These are phyloP conservation scores for Blastomyces emzantsi DNA, from an alignment of 2,329 filamentous ascomycete species.

Conservation along the genomic window DNA sequence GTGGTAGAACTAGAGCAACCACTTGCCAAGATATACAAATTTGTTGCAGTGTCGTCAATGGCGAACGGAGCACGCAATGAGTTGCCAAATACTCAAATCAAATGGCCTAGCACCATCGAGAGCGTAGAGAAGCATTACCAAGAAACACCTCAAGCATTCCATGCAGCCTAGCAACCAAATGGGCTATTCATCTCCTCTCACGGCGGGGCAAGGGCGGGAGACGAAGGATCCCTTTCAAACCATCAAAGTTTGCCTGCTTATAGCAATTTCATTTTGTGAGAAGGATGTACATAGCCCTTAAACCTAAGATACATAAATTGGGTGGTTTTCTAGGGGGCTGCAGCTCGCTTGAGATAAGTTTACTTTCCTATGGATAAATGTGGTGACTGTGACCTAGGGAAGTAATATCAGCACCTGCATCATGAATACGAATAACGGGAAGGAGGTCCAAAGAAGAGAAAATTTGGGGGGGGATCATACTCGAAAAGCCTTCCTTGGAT, in stretches of 20 bases:
- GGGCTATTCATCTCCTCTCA: neutral
- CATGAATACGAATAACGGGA: neutral
- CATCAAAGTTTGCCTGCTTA: slow-evolving; percentile 9
- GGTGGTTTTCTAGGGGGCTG: slow-evolving; percentile 10
- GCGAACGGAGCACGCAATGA: neutral
- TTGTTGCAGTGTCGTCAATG: neutral
- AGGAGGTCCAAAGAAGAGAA: slow-evolving; percentile 8
- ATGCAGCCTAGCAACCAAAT: slow-evolving; percentile 1
- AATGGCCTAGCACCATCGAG: neutral
- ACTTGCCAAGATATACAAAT: neutral
- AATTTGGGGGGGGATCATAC: slow-evolving; percentile 7
- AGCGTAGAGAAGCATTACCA: neutral
- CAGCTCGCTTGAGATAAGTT: slow-evolving; percentile 7
- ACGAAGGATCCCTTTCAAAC: slow-evolving; percentile 14
- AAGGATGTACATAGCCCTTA: slow-evolving; percentile 8
- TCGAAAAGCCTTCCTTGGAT: slow-evolving; percentile 13
- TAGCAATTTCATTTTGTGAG: slow-evolving; percentile 9
- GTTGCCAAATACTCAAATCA: neutral
- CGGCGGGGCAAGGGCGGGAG: slow-evolving; percentile 1
- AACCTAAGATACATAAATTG: slow-evolving; percentile 4
- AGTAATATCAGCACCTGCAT: slow-evolving; percentile 4
- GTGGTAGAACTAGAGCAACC: too few relatives aligned
- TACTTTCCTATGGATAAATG: slow-evolving; percentile 10
- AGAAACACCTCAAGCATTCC: slow-evolving; percentile 4
- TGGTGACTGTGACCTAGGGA: slow-evolving; percentile 13